Percentiles rank a stretch among this genome's conserved stretches.
Conservation (phyloP, 2,329 filamentous ascomycete genomes). For the Gnomoniopsis sp. region DNA sequence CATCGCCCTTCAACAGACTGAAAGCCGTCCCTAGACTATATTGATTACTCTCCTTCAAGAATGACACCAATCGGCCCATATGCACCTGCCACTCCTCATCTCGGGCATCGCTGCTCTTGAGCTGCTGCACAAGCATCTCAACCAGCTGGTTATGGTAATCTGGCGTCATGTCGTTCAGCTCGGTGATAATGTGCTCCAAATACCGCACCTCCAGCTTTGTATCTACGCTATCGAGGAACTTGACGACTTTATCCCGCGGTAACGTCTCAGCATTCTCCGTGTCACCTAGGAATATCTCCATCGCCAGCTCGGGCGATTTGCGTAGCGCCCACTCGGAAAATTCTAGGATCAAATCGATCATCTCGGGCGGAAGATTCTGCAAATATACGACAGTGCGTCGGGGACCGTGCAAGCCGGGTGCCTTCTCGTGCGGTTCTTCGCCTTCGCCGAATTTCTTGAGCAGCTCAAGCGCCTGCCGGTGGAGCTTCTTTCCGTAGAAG, state of each 20-base stretch:
- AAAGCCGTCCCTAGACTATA: constrained; percentile 81
- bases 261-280: constrained; percentile 92
- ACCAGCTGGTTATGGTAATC: constrained; percentile 86
- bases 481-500: constrained; percentile 89
- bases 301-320: constrained; percentile 68
- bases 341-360: constrained; percentile 87
- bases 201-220: constrained; percentile 72
- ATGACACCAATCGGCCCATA: constrained; percentile 66
- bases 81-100: constrained; percentile 52
- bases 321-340: constrained; percentile 86
- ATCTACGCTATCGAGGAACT: constrained; percentile 71
- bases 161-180: constrained; percentile 78
- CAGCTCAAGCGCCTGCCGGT: constrained; percentile 80
- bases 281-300: constrained; percentile 92
- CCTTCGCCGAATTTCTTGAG: constrained; percentile 75
- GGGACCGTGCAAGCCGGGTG: constrained; percentile 68
- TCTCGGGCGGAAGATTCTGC: constrained; percentile 81
- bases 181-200: constrained; percentile 84
- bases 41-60: constrained; percentile 71
- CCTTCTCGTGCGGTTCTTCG: constrained; percentile 45
- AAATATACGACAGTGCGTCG: constrained; percentile 83
- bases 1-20: constrained; percentile 72
- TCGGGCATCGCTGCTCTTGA: constrained; percentile 35
- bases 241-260: constrained; percentile 70
- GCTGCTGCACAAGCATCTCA: constrained; percentile 62